Conservation (phyloP, 345 rosid genomes). For the Luvunga scandens region DNA sequence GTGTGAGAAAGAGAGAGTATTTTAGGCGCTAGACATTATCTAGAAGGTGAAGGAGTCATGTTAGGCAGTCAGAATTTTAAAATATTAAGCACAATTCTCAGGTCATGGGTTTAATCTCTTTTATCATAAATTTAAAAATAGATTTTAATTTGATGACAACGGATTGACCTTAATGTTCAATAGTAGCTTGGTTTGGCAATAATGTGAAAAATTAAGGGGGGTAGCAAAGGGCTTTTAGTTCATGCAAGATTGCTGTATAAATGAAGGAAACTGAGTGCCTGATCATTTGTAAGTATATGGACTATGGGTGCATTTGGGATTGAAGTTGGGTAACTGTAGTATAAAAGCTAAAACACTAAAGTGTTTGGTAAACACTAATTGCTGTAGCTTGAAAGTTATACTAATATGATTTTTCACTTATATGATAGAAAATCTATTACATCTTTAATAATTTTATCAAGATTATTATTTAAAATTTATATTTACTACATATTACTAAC, state of each 20-base stretch:
- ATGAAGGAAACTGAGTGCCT: background rate
- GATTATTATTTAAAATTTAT: too few relatives aligned
- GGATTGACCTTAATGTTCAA: background rate
- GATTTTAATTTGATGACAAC: background rate
- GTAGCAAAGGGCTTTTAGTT: background rate
- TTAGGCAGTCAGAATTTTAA: background rate
- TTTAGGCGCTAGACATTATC: background rate
- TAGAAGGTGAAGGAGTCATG: background rate
- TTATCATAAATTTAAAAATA: background rate
- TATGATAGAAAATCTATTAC: too few relatives aligned
- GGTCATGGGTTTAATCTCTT: background rate
- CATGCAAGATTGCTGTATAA: background rate
- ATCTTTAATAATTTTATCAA: too few relatives aligned
- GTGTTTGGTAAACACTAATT: too few relatives aligned
- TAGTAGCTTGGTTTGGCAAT: background rate
- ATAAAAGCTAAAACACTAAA: too few relatives aligned
- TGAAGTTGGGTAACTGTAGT: too few relatives aligned
- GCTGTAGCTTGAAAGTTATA: too few relatives aligned
- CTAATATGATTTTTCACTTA: too few relatives aligned
- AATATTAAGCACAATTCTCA: background rate
- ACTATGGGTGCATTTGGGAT: too few relatives aligned
- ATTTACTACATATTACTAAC: too few relatives aligned
- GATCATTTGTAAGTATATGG: background rate
- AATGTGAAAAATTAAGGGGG: background rate
- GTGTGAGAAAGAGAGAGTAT: background rate